These are phyloP conservation scores for Hemisphaericaspora subhashii DNA, from an alignment of 1,139 yeast species.

Conservation along the genomic window DNA sequence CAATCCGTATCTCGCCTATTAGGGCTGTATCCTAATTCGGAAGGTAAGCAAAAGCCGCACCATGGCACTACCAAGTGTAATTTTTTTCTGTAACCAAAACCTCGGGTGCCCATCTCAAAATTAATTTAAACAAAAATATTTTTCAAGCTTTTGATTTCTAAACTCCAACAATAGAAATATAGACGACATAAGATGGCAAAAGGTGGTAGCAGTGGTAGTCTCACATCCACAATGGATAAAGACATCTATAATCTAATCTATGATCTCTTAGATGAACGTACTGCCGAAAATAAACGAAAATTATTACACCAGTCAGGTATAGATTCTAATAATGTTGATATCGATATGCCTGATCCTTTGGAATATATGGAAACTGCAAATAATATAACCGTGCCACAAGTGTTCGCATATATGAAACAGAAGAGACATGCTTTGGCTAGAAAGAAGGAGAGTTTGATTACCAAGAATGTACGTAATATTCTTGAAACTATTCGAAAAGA, in stretches of 20 bases:
- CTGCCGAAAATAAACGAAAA: slow-evolving; percentile 40
- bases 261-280: slow-evolving; percentile 51
- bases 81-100: too few relatives aligned
- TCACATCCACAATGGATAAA: slow-evolving; percentile 37
- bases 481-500: slow-evolving; percentile 48
- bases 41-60: too few relatives aligned
- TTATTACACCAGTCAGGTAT: slow-evolving; percentile 18
- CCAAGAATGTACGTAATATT: slow-evolving; percentile 58
- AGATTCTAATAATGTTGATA: background rate
- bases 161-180: background rate
- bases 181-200: background rate
- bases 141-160: background rate
- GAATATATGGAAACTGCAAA: slow-evolving; percentile 57
- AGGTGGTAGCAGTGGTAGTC: background rate
- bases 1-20: too few relatives aligned
- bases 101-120: too few relatives aligned
- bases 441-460: slow-evolving; percentile 56
- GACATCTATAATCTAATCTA: slow-evolving; percentile 52
- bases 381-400: slow-evolving; percentile 52
- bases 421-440: slow-evolving; percentile 68
- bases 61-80: too few relatives aligned
- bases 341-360: slow-evolving; percentile 30
- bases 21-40: too few relatives aligned
- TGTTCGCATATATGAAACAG: slow-evolving; percentile 52
- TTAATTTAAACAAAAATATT: too few relatives aligned